Percentiles rank a stretch among this genome's conserved stretches.
Evolutionary conservation across 352 stramenopile genomes (phyloP).

Genomic region (Phytophthora hibernalis): DNA sequence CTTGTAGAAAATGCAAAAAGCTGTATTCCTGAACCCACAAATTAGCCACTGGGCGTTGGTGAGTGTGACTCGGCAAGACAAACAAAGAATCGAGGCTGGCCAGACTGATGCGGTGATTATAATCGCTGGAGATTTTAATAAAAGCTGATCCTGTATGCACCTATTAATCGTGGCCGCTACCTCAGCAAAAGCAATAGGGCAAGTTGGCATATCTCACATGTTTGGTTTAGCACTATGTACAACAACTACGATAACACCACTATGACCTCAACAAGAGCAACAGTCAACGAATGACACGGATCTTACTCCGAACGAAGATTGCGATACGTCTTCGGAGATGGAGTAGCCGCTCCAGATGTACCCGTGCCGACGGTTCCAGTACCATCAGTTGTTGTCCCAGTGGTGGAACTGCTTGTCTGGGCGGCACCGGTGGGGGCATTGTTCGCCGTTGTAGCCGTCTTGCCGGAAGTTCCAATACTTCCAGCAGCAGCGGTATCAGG

Average conservation of each 20-base stretch:
- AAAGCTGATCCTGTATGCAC: no score
- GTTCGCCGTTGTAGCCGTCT: background rate
- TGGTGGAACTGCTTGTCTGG: background rate
- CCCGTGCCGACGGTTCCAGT: background rate
- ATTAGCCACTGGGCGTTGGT: no score
- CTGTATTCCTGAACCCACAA: no score
- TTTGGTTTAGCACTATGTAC: background rate
- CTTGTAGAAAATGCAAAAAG: no score
- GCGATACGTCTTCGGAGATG: slow-evolving; percentile 4
- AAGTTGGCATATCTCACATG: background rate
- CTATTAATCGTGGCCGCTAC: no score
- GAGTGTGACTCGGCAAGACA: no score
- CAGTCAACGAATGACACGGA: background rate
- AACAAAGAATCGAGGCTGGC: no score
- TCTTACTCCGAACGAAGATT: slow-evolving; percentile 8
- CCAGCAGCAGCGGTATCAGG: background rate
- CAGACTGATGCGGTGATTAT: no score
- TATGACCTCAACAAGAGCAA: background rate
- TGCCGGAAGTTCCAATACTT: background rate
- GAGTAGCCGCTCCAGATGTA: background rate
- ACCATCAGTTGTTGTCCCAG: background rate
- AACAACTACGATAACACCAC: background rate
- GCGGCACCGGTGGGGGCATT: background rate
- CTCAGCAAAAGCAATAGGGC: no score
- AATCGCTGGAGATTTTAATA: no score